Evolutionary conservation across 176 grass and related monocot species (phyloP), one percentile per base, ranked within the genome.

Genomic region (Phyllostachys edulis): DNA sequence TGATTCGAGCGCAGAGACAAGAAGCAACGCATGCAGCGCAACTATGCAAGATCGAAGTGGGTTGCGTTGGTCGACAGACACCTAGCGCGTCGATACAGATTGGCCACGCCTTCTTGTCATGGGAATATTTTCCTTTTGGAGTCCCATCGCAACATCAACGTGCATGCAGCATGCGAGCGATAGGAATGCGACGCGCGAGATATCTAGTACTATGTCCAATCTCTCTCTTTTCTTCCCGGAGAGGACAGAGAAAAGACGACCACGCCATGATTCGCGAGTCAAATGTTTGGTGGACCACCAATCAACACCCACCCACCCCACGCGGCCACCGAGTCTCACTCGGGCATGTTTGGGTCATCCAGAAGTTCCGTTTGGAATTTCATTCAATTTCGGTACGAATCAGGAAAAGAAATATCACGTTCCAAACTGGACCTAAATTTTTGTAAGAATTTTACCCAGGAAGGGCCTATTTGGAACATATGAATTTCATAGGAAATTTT

Each of bases 51-150:
- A 1, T 24, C 41, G 44, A 10, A 20, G 37, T 0, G 4, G 37
- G 42, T 29, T 27, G 34, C 61, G 56, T 14, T 21, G 45, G 69
- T 42, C 63, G 63, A 21, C 55, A 32, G 71, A 63, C 71, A 40
- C 14, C 46, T 15, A n/a, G 54, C 50, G 15, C 82, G 75, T 38
- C 67, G 67, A 63, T 29, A 39, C 41, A 42, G 29, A 47, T 34
- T 63, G 87, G 64, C 83, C 55, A 20, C 83, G 73, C 67, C 78
- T 66, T 55, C 21, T 86, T 73, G 88, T 82, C 83, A 86, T 8
- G 66, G 72, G 88, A 90, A 86, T 90, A 86, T 82, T 5, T 41
- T 0, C 55, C 11, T 21, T 51, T 34, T 13, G 34, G 59, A 38
- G 83, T 77, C 78, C 59, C 11, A 37, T 87, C 84, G 21, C 78